Evolutionary conservation across 768 basidiomycete genomes (phyloP).

Genomic region (Serendipita sp.): DNA sequence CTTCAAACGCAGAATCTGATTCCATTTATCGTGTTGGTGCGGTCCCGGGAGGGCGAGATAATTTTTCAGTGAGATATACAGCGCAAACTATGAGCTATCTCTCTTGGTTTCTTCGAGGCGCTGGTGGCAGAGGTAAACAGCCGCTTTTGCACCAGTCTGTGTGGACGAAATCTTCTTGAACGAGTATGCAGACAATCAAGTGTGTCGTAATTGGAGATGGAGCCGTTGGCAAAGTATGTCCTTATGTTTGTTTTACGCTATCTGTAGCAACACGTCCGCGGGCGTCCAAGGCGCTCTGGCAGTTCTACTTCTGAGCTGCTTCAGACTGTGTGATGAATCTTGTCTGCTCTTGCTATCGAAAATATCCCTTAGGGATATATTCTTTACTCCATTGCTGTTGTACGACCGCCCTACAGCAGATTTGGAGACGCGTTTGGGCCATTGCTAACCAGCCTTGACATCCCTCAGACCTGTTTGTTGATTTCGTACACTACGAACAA

Average conservation of each 20-base stretch:
- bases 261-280: not conserved
- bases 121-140: not conserved
- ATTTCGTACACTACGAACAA: constrained; percentile 98
- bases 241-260: not conserved
- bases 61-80: too few species aligned
- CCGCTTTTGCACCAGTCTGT: constrained; percentile 1
- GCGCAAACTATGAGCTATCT: too few species aligned
- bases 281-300: not conserved
- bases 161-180: not conserved
- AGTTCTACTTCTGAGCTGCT: too few species aligned
- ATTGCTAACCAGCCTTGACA: too few species aligned
- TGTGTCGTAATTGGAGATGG: constrained; percentile 96
- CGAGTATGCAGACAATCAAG: constrained; percentile 85
- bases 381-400: too few species aligned
- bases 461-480: constrained; percentile 70
- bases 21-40: too few species aligned
- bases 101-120: not conserved
- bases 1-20: not conserved
- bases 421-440: too few species aligned
- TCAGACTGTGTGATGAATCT: not conserved
- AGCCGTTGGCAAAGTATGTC: constrained; percentile 87
- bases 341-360: not conserved
- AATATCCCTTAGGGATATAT: not conserved
- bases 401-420: too few species aligned
- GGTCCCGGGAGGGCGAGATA: too few species aligned